A percentile compares a stretch with the other conserved stretches of the same genome.
Conservation (phyloP, 2,329 filamentous ascomycete genomes). For the Fusarium sarcochroum region DNA sequence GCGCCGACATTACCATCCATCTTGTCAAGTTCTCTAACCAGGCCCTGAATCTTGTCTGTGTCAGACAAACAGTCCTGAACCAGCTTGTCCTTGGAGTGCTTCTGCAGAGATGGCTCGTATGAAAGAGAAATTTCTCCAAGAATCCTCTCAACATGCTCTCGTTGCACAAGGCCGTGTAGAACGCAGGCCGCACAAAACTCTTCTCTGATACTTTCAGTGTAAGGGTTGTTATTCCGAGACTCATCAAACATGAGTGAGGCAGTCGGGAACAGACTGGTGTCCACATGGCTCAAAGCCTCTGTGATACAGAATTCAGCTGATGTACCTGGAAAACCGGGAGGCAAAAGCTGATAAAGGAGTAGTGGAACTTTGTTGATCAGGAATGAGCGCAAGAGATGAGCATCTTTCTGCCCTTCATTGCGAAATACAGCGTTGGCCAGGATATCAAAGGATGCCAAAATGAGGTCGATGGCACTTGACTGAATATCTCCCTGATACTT, state of each 20-base stretch:
- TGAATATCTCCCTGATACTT: conserved; percentile 87
- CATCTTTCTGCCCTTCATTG: conserved; percentile 68
- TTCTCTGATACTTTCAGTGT: conserved; percentile 71
- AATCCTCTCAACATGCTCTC: conserved; percentile 82
- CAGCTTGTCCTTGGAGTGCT: conserved; percentile 83
- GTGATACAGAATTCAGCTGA: conserved; percentile 78
- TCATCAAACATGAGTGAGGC: conserved; percentile 72
- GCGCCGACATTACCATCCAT: conserved; percentile 94
- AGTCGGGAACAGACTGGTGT: conserved; percentile 80
- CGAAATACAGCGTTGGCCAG: conserved; percentile 88
- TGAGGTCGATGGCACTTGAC: conserved; percentile 82
- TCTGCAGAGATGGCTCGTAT: conserved; percentile 79
- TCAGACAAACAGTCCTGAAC: conserved; percentile 84
- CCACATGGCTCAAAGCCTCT: conserved; percentile 83
- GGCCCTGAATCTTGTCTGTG: conserved; percentile 78
- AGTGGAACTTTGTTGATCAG: conserved; percentile 78
- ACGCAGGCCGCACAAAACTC: conserved; percentile 94
- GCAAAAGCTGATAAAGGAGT: conserved; percentile 65
- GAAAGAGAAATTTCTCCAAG: conserved; percentile 88
- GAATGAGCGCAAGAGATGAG: conserved; percentile 86
- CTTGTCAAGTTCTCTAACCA: conserved; percentile 86
- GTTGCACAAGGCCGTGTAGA: conserved; percentile 85
- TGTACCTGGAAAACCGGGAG: conserved; percentile 81
- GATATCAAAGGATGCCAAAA: conserved; percentile 90
- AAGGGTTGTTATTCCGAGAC: conserved; percentile 69